Base-by-base conservation (phyloP, 345 rosid species). In the Rhizophora apiculata region DNA sequence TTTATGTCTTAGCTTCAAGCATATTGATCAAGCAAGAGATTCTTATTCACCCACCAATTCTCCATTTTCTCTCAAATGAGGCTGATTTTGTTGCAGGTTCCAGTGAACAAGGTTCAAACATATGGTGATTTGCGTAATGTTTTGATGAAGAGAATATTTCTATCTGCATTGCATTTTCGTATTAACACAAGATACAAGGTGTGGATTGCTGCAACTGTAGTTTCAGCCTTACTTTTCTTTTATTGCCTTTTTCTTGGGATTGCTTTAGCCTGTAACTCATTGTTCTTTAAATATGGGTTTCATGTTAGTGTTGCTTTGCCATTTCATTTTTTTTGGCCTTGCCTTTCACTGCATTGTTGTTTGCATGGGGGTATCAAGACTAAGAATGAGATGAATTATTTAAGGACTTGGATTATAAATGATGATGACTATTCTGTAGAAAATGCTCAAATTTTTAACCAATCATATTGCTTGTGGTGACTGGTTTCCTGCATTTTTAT, bases 111-210 rank as follows among this genome's bases (percentile, higher is more conserved):
- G 82, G 98, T 92, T 75, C 89, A 48, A 64, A 92, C 97, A 55
- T 96, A 85, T 73, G 91, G 92, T 67, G 98, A 96, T 82, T 79
- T 96, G 82, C 92, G 96, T 36, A 89, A 84, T 75, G 98, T 96
- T 82, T 74, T 96, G 78, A 96, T 96, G 98, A 96, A 96, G 78
- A 85, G 99, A 78, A 96, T 96, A 86, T 96, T 96, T 81, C 82
- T 96, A 11, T 96, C 99, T 78, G 96, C 99, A 62, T 85, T 92
- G 82, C 99, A 96, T 83, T 96, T 96, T 77, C 91, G 98, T 71
- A 96, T 96, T 69, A 96, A 96, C 77, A 87, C 98, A 58, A 81
- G 98, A 85, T 96, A 96, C 84, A 92, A 96, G 98, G 98, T 94
- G 9, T 77, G 78, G 61, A 57, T 11, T 61, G 27, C 36, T 68